Conservation (phyloP, 208 protist species). For the Polymyxa betae region DNA sequence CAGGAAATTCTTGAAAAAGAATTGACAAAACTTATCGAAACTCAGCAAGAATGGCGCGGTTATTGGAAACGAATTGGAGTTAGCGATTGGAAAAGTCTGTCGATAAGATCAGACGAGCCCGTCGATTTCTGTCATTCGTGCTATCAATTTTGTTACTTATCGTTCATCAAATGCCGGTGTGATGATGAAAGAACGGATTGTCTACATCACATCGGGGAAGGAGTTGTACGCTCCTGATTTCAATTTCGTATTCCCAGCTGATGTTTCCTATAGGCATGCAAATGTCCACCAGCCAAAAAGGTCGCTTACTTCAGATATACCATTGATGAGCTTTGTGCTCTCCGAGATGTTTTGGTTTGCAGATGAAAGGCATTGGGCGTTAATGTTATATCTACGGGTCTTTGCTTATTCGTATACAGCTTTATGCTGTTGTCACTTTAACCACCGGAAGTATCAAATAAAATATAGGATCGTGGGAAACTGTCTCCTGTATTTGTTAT, state of each 20-base stretch:
- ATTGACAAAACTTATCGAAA: background rate
- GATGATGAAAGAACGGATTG: background rate
- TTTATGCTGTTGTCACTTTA: background rate
- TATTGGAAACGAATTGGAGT: background rate
- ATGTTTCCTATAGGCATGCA: background rate
- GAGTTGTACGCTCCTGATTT: background rate
- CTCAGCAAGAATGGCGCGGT: background rate
- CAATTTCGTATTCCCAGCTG: background rate
- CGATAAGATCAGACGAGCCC: background rate
- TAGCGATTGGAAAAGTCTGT: background rate
- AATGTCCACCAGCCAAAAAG: background rate
- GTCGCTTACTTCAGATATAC: background rate
- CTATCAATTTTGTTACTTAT: conserved; percentile 39
- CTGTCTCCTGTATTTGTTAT: background rate
- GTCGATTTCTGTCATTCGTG: background rate
- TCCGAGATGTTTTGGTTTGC: background rate
- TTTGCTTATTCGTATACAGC: background rate
- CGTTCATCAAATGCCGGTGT: conserved; percentile 25
- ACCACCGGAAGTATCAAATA: background rate
- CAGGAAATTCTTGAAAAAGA: background rate
- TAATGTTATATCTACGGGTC: no score
- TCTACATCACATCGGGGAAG: conserved; percentile 8
- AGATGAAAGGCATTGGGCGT: background rate
- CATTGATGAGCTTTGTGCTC: background rate
- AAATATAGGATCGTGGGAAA: background rate